Conservation (phyloP, 2,329 filamentous ascomycete species). For the Hypoxylon sp. region DNA sequence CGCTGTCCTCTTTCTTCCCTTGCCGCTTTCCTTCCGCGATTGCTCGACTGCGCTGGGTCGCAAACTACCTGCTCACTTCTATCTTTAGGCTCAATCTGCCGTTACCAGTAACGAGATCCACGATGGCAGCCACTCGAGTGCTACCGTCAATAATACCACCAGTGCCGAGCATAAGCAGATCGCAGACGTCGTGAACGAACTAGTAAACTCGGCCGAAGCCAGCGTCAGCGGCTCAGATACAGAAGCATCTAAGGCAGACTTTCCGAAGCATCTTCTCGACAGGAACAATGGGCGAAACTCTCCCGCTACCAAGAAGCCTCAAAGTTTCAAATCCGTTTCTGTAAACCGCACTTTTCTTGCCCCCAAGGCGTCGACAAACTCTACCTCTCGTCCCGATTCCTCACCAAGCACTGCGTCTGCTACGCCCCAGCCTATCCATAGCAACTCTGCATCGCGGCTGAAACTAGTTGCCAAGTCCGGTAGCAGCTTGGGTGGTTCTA, state of each 20-base stretch:
- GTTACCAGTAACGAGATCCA: constrained; percentile 56
- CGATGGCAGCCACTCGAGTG: constrained; percentile 60
- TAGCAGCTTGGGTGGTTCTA: constrained; percentile 67
- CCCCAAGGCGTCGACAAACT: constrained; percentile 69
- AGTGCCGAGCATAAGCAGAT: constrained; percentile 70
- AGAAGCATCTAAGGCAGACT: constrained; percentile 73
- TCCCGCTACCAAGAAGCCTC: constrained; percentile 76
- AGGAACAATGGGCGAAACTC: constrained; percentile 69
- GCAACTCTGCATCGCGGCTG: constrained; percentile 69
- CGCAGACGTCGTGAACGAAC: constrained; percentile 67
- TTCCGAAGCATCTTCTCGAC: constrained; percentile 66
- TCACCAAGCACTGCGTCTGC: constrained; percentile 57
- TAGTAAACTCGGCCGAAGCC: constrained; percentile 71
- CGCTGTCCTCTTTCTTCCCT: constrained; percentile 8
- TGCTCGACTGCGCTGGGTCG: constrained; percentile 21
- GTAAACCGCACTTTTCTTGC: constrained; percentile 86
- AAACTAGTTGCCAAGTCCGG: constrained; percentile 82
- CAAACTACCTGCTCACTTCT: constrained; percentile 25
- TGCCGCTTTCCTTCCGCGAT: constrained; percentile 3
- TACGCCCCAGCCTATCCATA: constrained; percentile 60
- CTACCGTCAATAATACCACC: constrained; percentile 64
- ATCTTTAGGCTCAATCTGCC: constrained; percentile 48
- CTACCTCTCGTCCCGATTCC: constrained; percentile 63
- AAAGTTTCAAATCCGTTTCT: constrained; percentile 85
- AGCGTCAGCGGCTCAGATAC: constrained; percentile 82